Conservation (phyloP, 345 rosid genomes). For the Camelina neglecta region DNA sequence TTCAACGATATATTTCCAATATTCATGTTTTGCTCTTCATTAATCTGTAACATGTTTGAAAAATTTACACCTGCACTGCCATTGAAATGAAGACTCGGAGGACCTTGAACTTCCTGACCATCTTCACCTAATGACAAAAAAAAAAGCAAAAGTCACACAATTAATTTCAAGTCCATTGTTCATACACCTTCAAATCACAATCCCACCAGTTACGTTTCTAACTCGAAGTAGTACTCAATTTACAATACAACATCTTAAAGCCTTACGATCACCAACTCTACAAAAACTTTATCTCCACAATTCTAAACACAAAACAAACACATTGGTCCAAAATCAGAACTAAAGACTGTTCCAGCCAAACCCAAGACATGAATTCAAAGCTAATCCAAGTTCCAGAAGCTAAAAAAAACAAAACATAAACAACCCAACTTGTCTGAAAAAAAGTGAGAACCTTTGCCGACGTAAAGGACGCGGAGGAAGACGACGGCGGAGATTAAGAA, state of each 20-base stretch:
- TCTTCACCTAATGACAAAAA: slow-evolving; percentile 68
- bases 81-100: slow-evolving; percentile 52
- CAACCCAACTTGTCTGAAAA: neutral
- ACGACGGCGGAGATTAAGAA: slow-evolving; percentile 81
- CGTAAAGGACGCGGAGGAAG: slow-evolving; percentile 78
- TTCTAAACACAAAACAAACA: slow-evolving; percentile 17
- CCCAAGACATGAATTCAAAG: slow-evolving; percentile 4
- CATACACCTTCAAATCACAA: slow-evolving; percentile 5
- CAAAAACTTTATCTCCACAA: slow-evolving; percentile 5
- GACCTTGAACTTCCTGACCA: slow-evolving; percentile 53
- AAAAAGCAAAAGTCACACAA: slow-evolving; percentile 3
- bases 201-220: neutral
- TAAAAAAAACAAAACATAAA: neutral
- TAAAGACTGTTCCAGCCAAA: neutral
- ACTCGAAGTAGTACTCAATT: neutral
- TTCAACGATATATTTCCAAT: slow-evolving; percentile 41
- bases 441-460: slow-evolving; percentile 68
- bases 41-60: slow-evolving; percentile 36
- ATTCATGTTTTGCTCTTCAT: slow-evolving; percentile 34
- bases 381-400: slow-evolving; percentile 2
- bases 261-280: slow-evolving; percentile 5
- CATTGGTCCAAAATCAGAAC: slow-evolving; percentile 9
- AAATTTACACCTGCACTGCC: slow-evolving; percentile 42
- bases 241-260: slow-evolving; percentile 12
- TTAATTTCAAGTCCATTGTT: neutral